These are phyloP conservation scores for Xylariaceae sp. DNA, from an alignment of 2,329 filamentous ascomycete species.

Conservation along the genomic window DNA sequence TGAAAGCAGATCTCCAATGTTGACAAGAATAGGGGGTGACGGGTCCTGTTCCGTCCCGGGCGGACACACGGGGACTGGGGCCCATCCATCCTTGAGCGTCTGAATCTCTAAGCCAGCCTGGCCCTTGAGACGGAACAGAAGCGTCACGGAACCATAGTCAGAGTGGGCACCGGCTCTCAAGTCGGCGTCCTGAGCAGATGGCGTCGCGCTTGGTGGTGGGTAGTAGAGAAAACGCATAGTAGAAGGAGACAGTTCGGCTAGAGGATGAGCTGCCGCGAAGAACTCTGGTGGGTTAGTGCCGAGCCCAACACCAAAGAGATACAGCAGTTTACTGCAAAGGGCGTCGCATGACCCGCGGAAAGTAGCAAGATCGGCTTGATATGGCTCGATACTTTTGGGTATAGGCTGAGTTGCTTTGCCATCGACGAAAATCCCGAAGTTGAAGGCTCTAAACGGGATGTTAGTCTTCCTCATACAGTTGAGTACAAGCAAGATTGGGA, in stretches of 20 bases:
- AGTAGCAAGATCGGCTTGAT: conserved; percentile 55
- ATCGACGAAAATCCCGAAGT: conserved; percentile 72
- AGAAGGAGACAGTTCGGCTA: conserved; percentile 45
- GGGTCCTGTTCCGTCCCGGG: conserved; percentile 52
- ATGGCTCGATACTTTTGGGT: conserved; percentile 55
- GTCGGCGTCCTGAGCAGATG: conserved; percentile 47
- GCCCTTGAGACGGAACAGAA: conserved; percentile 80
- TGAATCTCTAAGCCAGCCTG: conserved; percentile 85
- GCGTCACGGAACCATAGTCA: conserved; percentile 69
- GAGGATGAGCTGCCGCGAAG: conserved; percentile 49
- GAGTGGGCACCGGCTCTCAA: conserved; percentile 88
- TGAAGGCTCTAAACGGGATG: conserved; percentile 64
- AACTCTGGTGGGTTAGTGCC: conserved; percentile 49
- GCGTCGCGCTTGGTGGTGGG: conserved; percentile 47
- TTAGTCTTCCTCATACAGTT: conserved; percentile 8
- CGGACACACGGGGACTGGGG: conserved; percentile 62
- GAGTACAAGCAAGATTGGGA: not conserved
- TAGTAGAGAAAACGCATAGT: conserved; percentile 71
- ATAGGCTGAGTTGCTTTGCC: conserved; percentile 72
- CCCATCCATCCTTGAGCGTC: conserved; percentile 52
- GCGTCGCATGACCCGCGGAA: conserved; percentile 68
- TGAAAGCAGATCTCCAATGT: conserved; percentile 64
- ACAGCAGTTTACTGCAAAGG: conserved; percentile 68
- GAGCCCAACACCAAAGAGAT: conserved; percentile 73
- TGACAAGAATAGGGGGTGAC: conserved; percentile 72